Evolutionary conservation across 225 moss, liverwort and hornwort genomes (phyloP), one percentile per base, ranked within the genome.

Genomic region (Physcomitrium patens): DNA sequence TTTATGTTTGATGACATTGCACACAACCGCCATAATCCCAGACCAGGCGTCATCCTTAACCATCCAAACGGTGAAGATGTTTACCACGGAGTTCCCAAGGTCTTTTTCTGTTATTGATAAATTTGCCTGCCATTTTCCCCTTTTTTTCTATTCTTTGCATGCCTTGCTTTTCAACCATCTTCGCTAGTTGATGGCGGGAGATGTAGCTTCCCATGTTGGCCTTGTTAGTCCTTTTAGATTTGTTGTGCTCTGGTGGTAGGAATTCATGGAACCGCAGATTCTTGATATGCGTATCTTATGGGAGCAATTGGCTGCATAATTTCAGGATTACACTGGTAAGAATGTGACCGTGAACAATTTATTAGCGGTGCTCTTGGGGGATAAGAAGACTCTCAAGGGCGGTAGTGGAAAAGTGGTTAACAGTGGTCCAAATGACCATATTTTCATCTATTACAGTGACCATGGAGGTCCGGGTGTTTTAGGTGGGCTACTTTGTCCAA

Each of bases 1-100:
- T 84, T 84, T 41, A 80, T 84, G 80, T 77, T 67, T 60, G 84
- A 84, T 45, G 84, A 84, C 64, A 84, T 84, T 70, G 84, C 84
- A n/a, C 50, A 77, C 61, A 68, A 65, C 69, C 67, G 67, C 57
- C 55, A 77, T 57, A 84, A 84, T 50, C 84, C 84, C 53, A 55
- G 69, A 53, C 76, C 66, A n/a, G 84, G 84, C 62, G 74, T 73
- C 15, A 77, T 84, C 47, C 77, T 84, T 73, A 84, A 84, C 69
- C 79, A 80, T 63, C 84, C 84, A 23, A 43, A 72, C 26, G 84
- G 84, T 16, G 14, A 7, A 9, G 69, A 84, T 45, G 84, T 84
- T 28, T 84, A 84, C 64, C 20, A 72, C 8, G 84, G 84, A 63
- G 84, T 84, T 69, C 84, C 84, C 18, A 84, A 84, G 84, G 84